Evolutionary conservation across 345 rosid genomes (phyloP), one percentile per base, ranked within the genome.

Genomic region (Salix purpurea): DNA sequence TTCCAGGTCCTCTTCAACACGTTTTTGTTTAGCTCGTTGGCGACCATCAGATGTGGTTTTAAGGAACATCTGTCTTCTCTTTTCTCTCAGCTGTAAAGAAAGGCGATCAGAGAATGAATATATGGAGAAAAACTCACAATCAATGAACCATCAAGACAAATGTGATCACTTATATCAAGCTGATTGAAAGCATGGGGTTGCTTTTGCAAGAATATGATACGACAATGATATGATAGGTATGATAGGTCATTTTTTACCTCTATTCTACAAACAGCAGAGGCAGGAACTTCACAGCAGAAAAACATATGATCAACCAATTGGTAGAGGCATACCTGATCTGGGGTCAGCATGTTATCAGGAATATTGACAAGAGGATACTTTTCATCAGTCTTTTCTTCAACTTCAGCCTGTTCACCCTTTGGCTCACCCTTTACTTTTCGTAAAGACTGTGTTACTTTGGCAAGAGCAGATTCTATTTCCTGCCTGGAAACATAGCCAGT

Each of bases 21-120:
- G 96, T 83, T 87, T 95, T 76, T 95, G 99, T 78, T 90, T 95
- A 74, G 99, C 99, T 80, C 93, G 90, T 81, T 83, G 94, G 73
- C 97, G 87, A 37, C 97, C 99, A 82, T 93, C 96, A 61, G 91
- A 85, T 42, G 93, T 93, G 64, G 97, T 87, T 88, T 93, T 93
- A 65, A 95, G 95, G 84, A 95, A 95, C 67, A 90, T 2, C 84
- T 91, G 97, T 76, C 88, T 87, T 78, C 68, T 91, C 87, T 95
- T 95, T 76, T 95, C 99, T 84, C 91, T 95, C 34, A 93, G 75
- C 99, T 95, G 90, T 79, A 78, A 82, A 48, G 52, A 34, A 30
- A 52, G 60, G n/a, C 50, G 18, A 71, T 26, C 8, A 50, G 69
- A 72, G 18, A 56, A 74, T 50, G 21, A 28, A 28, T 28, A 36